Percentiles rank a stretch among this genome's conserved stretches.
Conservation (phyloP, 106 monocot genomes). For the Allium fistulosum region DNA sequence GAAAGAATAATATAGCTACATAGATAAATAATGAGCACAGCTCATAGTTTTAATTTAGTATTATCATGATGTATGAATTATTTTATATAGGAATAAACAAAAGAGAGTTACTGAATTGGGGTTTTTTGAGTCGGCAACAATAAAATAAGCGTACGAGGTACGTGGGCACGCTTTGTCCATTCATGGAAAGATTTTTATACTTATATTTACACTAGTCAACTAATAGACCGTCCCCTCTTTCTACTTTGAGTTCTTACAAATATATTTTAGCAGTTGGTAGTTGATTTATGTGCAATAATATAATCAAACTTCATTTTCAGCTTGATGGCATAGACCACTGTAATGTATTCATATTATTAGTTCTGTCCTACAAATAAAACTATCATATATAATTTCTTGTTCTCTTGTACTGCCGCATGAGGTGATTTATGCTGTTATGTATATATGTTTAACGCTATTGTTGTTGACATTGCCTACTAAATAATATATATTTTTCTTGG, state of each 20-base stretch:
- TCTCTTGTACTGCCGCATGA: too few relatives aligned
- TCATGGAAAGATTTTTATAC: background rate
- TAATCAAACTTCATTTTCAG: too few relatives aligned
- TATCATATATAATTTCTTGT: too few relatives aligned
- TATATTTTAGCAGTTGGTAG: too few relatives aligned
- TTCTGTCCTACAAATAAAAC: too few relatives aligned
- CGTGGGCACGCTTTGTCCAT: slow-evolving; percentile 3
- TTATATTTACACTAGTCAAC: background rate
- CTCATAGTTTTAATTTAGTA: slow-evolving; percentile 7
- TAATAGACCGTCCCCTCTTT: background rate
- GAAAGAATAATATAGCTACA: background rate
- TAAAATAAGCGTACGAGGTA: background rate
- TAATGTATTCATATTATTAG: too few relatives aligned
- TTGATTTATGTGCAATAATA: too few relatives aligned
- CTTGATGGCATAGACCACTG: too few relatives aligned
- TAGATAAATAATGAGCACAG: slow-evolving; percentile 1
- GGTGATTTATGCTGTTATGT: too few relatives aligned
- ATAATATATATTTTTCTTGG: too few relatives aligned
- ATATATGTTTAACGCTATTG: too few relatives aligned
- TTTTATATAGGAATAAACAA: background rate
- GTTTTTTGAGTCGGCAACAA: background rate
- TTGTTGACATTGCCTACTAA: too few relatives aligned
- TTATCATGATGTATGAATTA: background rate
- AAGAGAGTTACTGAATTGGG: slow-evolving; percentile 8
- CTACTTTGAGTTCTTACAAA: background rate